Base-by-base conservation (phyloP, 108 stramenopile genomes). In the Cyclostephanos invisitatus region DNA sequence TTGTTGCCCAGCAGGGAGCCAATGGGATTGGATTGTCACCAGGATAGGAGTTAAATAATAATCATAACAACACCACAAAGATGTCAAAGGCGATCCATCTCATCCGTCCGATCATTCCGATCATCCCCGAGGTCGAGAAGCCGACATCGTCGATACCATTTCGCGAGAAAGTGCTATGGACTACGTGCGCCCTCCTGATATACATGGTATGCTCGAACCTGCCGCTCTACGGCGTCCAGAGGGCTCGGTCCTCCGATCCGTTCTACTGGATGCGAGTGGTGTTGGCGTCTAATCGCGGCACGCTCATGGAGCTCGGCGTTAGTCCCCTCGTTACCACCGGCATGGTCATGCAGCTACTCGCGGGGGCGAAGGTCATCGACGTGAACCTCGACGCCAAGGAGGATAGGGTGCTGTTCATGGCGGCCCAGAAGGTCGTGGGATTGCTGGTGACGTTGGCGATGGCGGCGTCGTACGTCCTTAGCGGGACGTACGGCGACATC, bases 211-310 rank as follows among this genome's bases (percentile, higher is more conserved):
- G 97, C 74, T 98, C 97, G 73, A 98, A 99, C 73, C 96, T 99
- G 62, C 99, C 99, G 9, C 87, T 99, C 64, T 99, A 97, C 84
- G 99, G 98, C 71, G 89, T 98, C 20, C 92, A 96, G 77, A 86
- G 87, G 3, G 93, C 96, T 56, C 97, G 96, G 80, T 94, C 96
- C 15, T 97, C 97, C 47, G 99, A 99, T 87, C 99, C 99, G 8
- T 98, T 99, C 87, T 98, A 97, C 86, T 98, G 97, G 98, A 97
- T 99, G 96, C 90, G 99, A 20, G 98, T 99, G 22, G 97, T 99
- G 64, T 83, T 99, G 36, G 99, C 99, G 7, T 98, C 98, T 57
- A 99, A 99, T 91, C 86, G 97, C 35, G 98, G 98, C 54, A 99
- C 99, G 29, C 83, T 99, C n/a, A 99, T 99, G 99, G 99, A 99